These are phyloP conservation scores for Alternaria sp. DNA, from an alignment of 2,329 filamentous ascomycete genomes.

Conservation along the genomic window DNA sequence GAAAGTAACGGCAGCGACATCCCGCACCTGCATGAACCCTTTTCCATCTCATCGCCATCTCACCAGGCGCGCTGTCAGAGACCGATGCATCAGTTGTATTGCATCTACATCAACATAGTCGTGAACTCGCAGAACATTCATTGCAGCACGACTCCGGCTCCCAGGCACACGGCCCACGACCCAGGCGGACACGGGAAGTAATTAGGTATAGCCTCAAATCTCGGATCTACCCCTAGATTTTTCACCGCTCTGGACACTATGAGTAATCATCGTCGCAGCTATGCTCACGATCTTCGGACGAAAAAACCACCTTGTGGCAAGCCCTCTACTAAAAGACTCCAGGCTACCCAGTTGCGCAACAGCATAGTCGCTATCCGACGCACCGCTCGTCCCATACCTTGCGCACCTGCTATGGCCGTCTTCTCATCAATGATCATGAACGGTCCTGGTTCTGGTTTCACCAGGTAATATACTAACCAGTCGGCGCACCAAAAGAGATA, in stretches of 20 bases:
- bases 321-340: constrained; percentile 17
- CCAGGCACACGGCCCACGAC: background rate
- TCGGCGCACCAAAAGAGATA: constrained; percentile 23
- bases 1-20: background rate
- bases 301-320: constrained; percentile 11
- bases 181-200: background rate
- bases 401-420: background rate
- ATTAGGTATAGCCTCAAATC: background rate
- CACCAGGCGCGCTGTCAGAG: background rate
- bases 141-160: background rate
- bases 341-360: constrained; percentile 22
- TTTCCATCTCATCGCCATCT: background rate
- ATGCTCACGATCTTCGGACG: background rate
- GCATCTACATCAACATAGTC: too few species aligned
- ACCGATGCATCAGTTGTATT: background rate
- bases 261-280: background rate
- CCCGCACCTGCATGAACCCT: background rate
- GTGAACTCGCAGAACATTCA: background rate
- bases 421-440: constrained; percentile 3
- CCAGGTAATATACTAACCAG: constrained; percentile 14
- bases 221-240: background rate
- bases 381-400: background rate
- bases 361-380: background rate
- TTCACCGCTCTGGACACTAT: background rate
- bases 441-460: background rate